Percentiles rank a stretch among this genome's conserved stretches.
phyloP scores from a whole-genome alignment of 176 grass and related monocot species.

The Aechmea fasciata region DNA sequence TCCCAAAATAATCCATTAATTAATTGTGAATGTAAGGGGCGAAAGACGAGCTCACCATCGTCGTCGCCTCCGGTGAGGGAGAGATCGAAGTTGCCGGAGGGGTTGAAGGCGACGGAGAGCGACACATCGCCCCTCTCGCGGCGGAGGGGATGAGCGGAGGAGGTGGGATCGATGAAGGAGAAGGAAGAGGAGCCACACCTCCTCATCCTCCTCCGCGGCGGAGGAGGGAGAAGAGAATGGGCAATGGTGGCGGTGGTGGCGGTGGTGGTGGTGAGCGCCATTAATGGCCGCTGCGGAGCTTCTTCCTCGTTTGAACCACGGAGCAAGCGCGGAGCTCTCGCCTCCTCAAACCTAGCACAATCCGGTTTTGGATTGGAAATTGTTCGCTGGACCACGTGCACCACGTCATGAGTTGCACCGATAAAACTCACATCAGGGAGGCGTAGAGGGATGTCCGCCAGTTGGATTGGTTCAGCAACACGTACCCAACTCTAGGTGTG shows the following conservation, averaged over 20 bases:
- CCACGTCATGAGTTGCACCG: too few species aligned
- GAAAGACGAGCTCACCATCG: conserved; percentile 8
- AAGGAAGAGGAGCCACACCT: not conserved
- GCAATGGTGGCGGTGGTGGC: not conserved
- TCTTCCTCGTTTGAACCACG: not conserved
- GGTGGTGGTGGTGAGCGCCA: not conserved
- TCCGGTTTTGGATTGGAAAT: too few species aligned
- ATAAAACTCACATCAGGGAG: too few species aligned
- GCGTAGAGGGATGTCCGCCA: too few species aligned
- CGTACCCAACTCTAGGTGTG: too few species aligned
- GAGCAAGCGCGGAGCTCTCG: not conserved
- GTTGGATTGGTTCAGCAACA: too few species aligned
- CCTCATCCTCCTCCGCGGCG: not conserved
- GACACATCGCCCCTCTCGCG: conserved; percentile 18
- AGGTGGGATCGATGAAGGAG: not conserved
- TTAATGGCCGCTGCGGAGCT: not conserved
- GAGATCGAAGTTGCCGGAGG: conserved; percentile 77
- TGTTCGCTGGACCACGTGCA: too few species aligned
- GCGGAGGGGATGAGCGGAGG: not conserved
- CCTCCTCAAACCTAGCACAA: not conserved
- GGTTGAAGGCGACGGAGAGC: conserved; percentile 61
- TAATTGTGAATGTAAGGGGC: not conserved
- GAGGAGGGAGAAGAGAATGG: not conserved
- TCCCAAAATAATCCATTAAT: not conserved
- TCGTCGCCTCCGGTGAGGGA: conserved; percentile 43